Evolutionary conservation across 176 grass and related monocot genomes (phyloP).

Genomic region (Tuctoria greenei): DNA sequence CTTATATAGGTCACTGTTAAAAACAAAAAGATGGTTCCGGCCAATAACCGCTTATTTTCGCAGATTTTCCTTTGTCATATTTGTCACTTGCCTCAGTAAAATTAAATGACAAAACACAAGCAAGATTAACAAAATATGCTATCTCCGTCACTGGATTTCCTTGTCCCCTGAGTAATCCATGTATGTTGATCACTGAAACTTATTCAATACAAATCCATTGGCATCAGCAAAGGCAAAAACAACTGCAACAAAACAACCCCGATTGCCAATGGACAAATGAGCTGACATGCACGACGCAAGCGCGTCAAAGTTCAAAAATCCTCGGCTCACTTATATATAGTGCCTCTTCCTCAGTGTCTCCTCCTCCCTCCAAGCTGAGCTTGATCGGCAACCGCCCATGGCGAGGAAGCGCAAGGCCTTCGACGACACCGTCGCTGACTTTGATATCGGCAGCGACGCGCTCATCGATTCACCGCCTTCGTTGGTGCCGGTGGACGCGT

Average conservation of each 20-base stretch:
- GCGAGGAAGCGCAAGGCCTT: slow-evolving; percentile 42
- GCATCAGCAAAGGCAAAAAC: background rate
- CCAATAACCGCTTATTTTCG: background rate
- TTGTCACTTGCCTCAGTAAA: background rate
- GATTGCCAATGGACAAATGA: slow-evolving; percentile 16
- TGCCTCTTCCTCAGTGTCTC: background rate
- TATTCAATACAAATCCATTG: background rate
- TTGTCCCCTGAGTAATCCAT: slow-evolving; percentile 23
- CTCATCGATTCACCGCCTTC: background rate
- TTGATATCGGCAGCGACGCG: background rate
- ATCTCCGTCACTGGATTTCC: slow-evolving; percentile 35
- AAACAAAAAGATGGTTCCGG: background rate
- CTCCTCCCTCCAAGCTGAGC: background rate
- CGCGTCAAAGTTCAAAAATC: background rate
- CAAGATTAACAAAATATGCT: slow-evolving; percentile 19
- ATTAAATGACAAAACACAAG: background rate
- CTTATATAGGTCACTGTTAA: background rate
- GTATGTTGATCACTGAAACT: background rate
- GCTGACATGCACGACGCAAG: slow-evolving; percentile 14
- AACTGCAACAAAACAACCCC: slow-evolving; percentile 1
- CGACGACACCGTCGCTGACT: background rate
- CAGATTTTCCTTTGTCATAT: background rate
- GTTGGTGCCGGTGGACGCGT: background rate
- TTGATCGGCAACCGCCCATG: slow-evolving; percentile 29
- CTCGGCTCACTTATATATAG: slow-evolving; percentile 26